Conservation (phyloP, 257 asterid species). For the Solanum bulbocastanum region DNA sequence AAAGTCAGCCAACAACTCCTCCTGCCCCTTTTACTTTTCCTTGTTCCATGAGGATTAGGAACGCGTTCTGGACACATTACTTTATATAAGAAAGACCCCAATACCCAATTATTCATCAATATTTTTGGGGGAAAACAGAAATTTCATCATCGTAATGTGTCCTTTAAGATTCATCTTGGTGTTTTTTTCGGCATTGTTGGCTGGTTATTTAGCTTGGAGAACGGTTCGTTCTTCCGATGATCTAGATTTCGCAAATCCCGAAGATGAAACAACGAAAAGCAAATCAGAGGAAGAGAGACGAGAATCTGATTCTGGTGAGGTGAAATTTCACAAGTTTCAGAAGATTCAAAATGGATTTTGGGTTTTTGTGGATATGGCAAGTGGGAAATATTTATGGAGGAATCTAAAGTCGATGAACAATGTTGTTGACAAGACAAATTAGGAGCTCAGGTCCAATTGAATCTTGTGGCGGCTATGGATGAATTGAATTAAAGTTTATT, state of each 20-base stretch:
- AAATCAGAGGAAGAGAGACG: neutral
- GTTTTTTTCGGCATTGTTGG: slow-evolving; percentile 43
- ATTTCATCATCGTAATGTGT: slow-evolving; percentile 21
- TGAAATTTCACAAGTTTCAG: neutral
- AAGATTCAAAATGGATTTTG: slow-evolving; percentile 30
- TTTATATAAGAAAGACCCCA: neutral
- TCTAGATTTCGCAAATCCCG: neutral
- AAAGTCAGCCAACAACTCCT: slow-evolving; percentile 3
- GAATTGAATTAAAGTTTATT: neutral
- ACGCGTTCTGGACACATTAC: neutral
- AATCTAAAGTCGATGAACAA: slow-evolving; percentile 16
- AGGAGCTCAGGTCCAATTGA: neutral
- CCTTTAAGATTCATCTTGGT: slow-evolving; percentile 46
- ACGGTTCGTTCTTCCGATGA: slow-evolving; percentile 9
- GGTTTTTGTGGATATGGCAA: slow-evolving; percentile 44
- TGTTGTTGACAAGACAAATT: neutral
- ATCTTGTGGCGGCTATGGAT: neutral
- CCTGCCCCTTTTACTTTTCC: neutral
- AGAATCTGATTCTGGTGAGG: slow-evolving; percentile 4
- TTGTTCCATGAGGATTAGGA: neutral
- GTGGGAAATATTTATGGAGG: slow-evolving; percentile 39
- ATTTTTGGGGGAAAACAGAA: neutral
- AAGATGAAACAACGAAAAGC: neutral
- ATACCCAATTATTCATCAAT: neutral
- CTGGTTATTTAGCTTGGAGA: slow-evolving; percentile 46